Percentiles rank a stretch among this genome's conserved stretches.
Evolutionary conservation across 1,284 basidiomycete species (phyloP).

Genomic region (Malassezia yamatoensis): DNA sequence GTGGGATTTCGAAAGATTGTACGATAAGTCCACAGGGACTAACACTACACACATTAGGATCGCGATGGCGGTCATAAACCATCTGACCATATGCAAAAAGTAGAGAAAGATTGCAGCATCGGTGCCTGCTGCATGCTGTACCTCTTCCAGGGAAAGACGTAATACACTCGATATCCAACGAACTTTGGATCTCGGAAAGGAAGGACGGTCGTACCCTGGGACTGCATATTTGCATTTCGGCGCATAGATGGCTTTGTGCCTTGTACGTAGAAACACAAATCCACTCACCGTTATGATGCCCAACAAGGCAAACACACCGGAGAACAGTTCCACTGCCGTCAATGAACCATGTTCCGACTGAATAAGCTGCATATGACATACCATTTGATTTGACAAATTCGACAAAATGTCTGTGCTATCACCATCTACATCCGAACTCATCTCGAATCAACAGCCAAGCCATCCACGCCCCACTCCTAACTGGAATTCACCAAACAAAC

Average conservation of each 20-base stretch:
- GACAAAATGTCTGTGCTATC: background rate
- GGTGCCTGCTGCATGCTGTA: constrained; percentile 52
- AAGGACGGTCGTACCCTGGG: constrained; percentile 66
- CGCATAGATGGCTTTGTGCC: constrained; percentile 58
- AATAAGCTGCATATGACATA: background rate
- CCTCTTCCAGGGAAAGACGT: background rate
- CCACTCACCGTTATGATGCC: constrained; percentile 28
- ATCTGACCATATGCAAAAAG: constrained; percentile 73
- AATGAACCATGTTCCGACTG: constrained; percentile 4
- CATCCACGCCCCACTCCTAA: no score
- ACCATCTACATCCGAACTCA: background rate
- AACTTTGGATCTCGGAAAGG: background rate
- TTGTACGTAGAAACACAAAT: constrained; percentile 38
- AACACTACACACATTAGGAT: constrained; percentile 62
- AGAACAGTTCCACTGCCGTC: constrained; percentile 17
- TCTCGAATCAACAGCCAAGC: no score
- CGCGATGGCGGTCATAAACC: constrained; percentile 30
- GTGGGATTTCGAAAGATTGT: constrained; percentile 25
- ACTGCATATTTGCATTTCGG: constrained; percentile 73
- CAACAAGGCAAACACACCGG: constrained; percentile 26
- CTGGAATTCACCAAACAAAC: no score
- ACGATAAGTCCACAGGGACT: constrained; percentile 61
- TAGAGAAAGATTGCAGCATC: constrained; percentile 88
- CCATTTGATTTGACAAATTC: background rate
- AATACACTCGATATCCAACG: background rate